A percentile compares a stretch with the other conserved stretches of the same genome.
Conservation (phyloP, 2,329 filamentous ascomycete genomes). For the Byssothecium circinans region DNA sequence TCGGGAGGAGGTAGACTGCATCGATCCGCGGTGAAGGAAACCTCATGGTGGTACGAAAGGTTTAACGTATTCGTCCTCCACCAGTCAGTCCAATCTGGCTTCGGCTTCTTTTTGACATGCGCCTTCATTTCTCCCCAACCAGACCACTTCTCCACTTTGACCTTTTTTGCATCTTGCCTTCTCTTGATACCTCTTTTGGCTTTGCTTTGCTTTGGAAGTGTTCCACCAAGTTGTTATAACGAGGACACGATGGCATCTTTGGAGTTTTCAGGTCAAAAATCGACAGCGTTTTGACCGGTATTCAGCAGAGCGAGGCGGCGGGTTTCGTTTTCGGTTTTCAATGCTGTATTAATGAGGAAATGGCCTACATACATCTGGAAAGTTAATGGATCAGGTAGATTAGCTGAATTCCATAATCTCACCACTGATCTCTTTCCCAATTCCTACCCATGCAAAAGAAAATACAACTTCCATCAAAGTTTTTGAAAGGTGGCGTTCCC, state of each 20-base stretch:
- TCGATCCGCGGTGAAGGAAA: neutral
- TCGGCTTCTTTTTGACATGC: no score
- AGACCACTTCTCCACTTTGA: no score
- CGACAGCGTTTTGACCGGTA: conserved; percentile 6
- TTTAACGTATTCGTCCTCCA: neutral
- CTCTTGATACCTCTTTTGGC: conserved; percentile 1
- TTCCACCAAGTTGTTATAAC: conserved; percentile 1
- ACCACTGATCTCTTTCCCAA: no score
- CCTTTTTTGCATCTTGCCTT: neutral
- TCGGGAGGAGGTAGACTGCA: conserved; percentile 2
- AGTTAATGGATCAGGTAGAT: no score
- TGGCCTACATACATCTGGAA: no score
- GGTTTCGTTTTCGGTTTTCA: conserved; percentile 3
- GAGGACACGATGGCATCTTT: conserved; percentile 2
- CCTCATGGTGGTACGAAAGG: conserved; percentile 1
- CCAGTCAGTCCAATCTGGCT: conserved; percentile 1
- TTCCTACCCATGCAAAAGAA: no score
- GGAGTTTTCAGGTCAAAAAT: conserved; percentile 7
- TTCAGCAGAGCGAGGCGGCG: neutral
- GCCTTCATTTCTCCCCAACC: no score
- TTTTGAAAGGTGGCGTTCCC: no score
- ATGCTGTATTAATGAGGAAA: conserved; percentile 4
- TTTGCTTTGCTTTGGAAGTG: neutral
- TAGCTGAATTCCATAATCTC: no score
- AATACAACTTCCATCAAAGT: no score